These are phyloP conservation scores for Dryas alaskensis DNA, from an alignment of 306 rosid species.

Conservation along the genomic window DNA sequence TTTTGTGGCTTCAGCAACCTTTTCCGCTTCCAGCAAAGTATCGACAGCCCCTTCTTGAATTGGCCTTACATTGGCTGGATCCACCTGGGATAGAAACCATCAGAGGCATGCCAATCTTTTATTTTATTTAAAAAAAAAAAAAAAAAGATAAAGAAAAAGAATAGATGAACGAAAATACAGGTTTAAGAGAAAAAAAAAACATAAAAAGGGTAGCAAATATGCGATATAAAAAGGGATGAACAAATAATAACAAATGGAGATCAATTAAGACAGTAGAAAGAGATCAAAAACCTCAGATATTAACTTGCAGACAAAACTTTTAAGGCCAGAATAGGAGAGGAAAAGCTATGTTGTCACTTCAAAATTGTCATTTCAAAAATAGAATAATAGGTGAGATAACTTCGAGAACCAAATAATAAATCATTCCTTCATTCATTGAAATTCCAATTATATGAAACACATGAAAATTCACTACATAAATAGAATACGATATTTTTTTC, in stretches of 20 bases:
- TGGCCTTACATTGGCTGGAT: conserved; percentile 84
- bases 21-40: conserved; percentile 88
- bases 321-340: neutral
- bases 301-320: neutral
- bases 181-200: too few relatives aligned
- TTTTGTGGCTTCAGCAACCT: conserved; percentile 94
- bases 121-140: neutral
- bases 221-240: neutral
- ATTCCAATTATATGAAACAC: neutral
- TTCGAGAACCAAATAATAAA: neutral
- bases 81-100: conserved; percentile 62
- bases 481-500: neutral
- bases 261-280: neutral
- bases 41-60: conserved; percentile 71
- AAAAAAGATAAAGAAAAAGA: too few relatives aligned
- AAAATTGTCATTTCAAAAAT: neutral
- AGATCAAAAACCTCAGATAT: neutral
- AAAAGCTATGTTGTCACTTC: neutral
- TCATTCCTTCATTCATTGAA: neutral
- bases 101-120: conserved; percentile 5
- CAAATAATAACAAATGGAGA: neutral
- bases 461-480: neutral
- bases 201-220: neutral
- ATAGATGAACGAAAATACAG: neutral
- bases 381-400: neutral